Percentiles rank a stretch among this genome's conserved stretches.
phyloP scores from a whole-genome alignment of 2,329 filamentous ascomycete genomes.

The Claviceps sp. region DNA sequence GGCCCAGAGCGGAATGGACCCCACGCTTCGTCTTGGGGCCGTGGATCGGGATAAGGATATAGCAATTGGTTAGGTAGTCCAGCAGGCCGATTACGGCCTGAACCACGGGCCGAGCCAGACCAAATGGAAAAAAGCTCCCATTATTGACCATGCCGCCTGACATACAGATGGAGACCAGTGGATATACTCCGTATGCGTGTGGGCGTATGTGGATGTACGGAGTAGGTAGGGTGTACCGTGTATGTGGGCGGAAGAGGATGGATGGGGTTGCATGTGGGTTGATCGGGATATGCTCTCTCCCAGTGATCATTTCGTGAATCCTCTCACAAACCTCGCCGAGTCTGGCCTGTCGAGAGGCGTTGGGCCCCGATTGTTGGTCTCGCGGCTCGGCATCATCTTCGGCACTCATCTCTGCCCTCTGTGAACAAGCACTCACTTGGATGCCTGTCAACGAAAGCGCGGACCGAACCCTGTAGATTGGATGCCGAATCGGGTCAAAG shows the following conservation, averaged over 20 bases:
- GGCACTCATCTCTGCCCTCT: not conserved
- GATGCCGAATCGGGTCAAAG: not conserved
- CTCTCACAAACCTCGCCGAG: not conserved
- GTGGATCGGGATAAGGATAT: no score
- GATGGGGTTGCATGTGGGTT: not conserved
- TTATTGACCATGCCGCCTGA: not conserved
- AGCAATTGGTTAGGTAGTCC: not conserved
- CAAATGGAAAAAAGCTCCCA: not conserved
- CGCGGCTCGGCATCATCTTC: not conserved
- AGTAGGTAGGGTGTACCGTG: no score
- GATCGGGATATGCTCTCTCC: not conserved
- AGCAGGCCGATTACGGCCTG: not conserved
- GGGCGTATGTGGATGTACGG: no score
- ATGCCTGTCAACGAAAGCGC: not conserved
- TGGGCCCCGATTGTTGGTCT: not conserved
- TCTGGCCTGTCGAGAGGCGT: not conserved
- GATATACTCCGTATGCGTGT: not conserved
- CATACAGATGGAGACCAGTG: not conserved
- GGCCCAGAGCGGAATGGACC: not conserved
- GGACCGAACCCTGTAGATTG: not conserved
- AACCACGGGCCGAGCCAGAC: not conserved
- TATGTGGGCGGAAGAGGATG: no score
- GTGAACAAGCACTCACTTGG: not conserved
- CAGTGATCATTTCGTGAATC: no score
- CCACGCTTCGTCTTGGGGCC: not conserved